Percentiles rank a stretch among this genome's conserved stretches.
Evolutionary conservation across 2,329 filamentous ascomycete genomes (phyloP).

Genomic region (Dryadomyces quercus-mongolicae): DNA sequence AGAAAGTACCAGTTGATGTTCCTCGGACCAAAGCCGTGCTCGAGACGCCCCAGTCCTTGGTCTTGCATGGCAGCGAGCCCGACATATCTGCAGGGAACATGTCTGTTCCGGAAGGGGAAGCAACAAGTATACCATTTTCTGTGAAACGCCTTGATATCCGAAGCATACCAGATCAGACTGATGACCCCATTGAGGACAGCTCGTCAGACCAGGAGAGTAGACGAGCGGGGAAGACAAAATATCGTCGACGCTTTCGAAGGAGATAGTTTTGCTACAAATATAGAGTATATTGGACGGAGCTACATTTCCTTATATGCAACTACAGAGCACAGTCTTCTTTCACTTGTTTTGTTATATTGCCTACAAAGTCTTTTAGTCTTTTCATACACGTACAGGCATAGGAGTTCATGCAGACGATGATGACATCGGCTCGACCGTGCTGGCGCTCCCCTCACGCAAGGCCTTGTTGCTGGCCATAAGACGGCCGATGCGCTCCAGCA

Average conservation of each 20-base stretch:
- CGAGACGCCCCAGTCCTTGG: slow-evolving; percentile 2
- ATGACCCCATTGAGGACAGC: slow-evolving; percentile 4
- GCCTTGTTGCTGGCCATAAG: slow-evolving; percentile 34
- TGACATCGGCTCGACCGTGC: background rate
- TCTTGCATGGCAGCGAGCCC: background rate
- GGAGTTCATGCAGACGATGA: background rate
- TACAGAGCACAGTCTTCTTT: too few relatives aligned
- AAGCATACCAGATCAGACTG: slow-evolving; percentile 1
- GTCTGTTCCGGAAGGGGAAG: background rate
- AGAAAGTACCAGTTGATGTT: background rate
- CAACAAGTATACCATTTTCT: background rate
- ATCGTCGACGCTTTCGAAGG: background rate
- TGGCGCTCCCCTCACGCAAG: background rate
- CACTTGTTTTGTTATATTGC: background rate
- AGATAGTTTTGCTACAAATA: background rate
- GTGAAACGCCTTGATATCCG: slow-evolving; percentile 1
- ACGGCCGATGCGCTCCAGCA: slow-evolving; percentile 50
- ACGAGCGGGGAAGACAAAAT: background rate
- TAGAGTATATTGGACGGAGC: too few relatives aligned
- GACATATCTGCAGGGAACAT: background rate
- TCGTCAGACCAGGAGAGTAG: background rate
- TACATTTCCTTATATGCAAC: too few relatives aligned
- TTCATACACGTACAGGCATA: too few relatives aligned
- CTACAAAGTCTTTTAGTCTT: background rate
- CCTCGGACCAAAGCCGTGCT: background rate